Base-by-base conservation (phyloP, 2,329 filamentous ascomycete genomes). In the Claviceps sp. region DNA sequence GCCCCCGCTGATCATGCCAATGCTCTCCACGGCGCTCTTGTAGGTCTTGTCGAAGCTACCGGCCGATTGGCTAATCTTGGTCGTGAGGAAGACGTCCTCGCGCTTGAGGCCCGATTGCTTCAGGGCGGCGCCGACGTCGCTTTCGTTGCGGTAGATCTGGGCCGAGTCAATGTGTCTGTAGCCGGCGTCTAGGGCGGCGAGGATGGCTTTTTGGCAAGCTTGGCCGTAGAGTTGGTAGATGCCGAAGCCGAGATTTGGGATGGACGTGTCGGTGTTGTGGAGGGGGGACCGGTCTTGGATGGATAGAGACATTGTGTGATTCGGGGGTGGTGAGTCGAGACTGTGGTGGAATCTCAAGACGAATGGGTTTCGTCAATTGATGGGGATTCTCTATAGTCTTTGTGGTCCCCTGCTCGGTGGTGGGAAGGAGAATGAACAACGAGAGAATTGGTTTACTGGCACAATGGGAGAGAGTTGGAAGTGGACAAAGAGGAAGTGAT, bases 171-270 rank as follows among this genome's bases (percentile, higher is more conserved):
- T 77, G 60, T 84, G 79, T 38, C 79, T 74, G 62, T 84, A 84
- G 34, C 80, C 79, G 8, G 66, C 65, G 40, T 72, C 67, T 49
- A 85, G 67, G 1, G 81, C 85, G 45, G 71, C 70, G 3, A 78
- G 67, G 57, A 77, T 81, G 1, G 83, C 82, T 37, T 72, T 62
- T 9, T 74, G 70, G 63, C 81, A 85, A 55, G 72, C 70, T 43
- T 74, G 62, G 40, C 70, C 63, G 2, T 72, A 72, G 5, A 81
- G 79, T 54, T 75, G 76, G 67, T 85, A 89, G 54, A 87, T 82
- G 48, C 85, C 85, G 60, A 88, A 87, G 13, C 84, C 85, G 9
- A 89, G 73, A 30, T 73, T 74, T 24, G 85, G 85, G 18, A 88
- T 83, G 14, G 53, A 53, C 9, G 22, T 42, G 42, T 49, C 48